Base-by-base conservation (phyloP, 2,329 filamentous ascomycete species). In the Macrophomina phaseolina region DNA sequence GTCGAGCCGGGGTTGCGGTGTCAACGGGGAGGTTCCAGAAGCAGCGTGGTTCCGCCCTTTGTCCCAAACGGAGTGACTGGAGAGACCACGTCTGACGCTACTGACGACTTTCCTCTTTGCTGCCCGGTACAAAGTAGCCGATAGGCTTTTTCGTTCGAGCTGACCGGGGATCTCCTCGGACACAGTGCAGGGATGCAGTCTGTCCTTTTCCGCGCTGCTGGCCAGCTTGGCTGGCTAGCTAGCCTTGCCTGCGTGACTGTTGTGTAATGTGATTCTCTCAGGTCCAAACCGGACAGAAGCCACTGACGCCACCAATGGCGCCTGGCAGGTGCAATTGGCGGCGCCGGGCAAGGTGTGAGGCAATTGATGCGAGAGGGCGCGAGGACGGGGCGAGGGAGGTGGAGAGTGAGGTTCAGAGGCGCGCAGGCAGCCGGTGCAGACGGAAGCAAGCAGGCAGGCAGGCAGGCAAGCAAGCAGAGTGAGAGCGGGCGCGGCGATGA, bases 191-290 rank as follows among this genome's bases (percentile, higher is more conserved):
- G 58, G 58, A 32, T 62, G 58, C 55, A 32, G 38, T 60, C 46
- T 40, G 53, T 42, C 46, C 38, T 45, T 60, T 60, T 46, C 55
- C 55, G 55, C 32, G 55, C 55, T 60, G 55, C 36, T 60, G 55
- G 55, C 55, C 34, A 49, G 58, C 58, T 23, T 48, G 58, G 40
- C n/a, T 18, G 9, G 46, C 46, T 9, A 49, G 58, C 58, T 16
- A 62, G 58, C 58, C 58, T 62, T 62, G 58, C 58, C 42, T 62
- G 58, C 58, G 58, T 49, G 42, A 38, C 58, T 62, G 58, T 49
- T 36, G 58, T 62, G 58, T 49, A 62, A 62, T 62, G 58, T 48
- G 58, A 49, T 48, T 48, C 18, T 48, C 32, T 42, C 28, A 48
- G 58, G 3, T 38, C 45, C 45, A n/a, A 16, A 38, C 52, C 32